Base-by-base conservation (phyloP, 257 asterid genomes). In the Asclepias syriaca region DNA sequence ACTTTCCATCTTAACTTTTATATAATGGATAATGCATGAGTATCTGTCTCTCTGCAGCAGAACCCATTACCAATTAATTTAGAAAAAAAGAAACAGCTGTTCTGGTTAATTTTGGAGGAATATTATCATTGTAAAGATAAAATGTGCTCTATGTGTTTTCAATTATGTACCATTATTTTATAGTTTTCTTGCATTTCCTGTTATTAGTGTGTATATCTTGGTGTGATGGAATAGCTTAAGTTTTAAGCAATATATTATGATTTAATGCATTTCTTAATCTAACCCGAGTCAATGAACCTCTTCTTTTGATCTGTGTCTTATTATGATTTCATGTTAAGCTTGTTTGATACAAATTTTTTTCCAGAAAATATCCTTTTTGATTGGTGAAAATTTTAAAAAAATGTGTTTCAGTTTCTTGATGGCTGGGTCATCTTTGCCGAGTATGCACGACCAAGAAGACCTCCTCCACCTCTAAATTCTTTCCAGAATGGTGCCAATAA, bases 361-460 rank as follows among this genome's bases (percentile, higher is more conserved):
- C 64, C 61, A 10, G 32, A 14, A 14, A 27, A 27, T 7, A 6
- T 21, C 8, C 18, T 16, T 0, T 46, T 32, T 75, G 40, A 21
- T 29, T 49, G 46, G 37, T 61, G 32, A 43, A 43, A 43, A 3
- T 21, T 19, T 24, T 18, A 3, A 21, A 51, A 5, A 14, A 54
- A 54, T 39, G 19, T 75, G 72, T 83, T 81, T 85, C 67, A 90
- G 97, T 90, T 81, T 83, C 69, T 88, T 86, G 97, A 90, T 56
- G 97, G 92, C 9, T 88, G 93, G 97, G 96, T 90, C 61, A 90
- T 90, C 69, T 90, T 88, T 46, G 97, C 92, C 0, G 96, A 90
- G 87, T 87, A 88, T 78, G 96, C 97, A 75, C 83, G 90, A 77
- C 89, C 88, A 37, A 86, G 97, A 83, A 72, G 77, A 65, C 88